phyloP scores from a whole-genome alignment of 768 basidiomycete species.

The Phallus indusiatus region DNA sequence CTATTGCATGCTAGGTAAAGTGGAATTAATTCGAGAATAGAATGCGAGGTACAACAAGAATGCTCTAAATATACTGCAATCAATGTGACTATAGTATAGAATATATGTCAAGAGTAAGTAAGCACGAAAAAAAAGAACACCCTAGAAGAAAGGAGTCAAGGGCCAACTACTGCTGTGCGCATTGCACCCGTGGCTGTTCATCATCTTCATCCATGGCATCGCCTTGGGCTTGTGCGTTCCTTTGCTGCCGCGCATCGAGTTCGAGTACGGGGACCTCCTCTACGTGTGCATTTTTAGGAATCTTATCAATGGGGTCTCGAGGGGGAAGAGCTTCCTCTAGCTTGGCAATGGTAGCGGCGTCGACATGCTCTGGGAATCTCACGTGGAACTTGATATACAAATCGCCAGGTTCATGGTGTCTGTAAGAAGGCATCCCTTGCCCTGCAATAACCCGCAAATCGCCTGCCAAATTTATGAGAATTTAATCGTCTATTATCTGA shows the following conservation, averaged over 20 bases:
- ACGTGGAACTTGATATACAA: slow-evolving; percentile 81
- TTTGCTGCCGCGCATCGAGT: slow-evolving; percentile 55
- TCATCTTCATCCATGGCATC: slow-evolving; percentile 89
- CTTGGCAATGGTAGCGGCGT: slow-evolving; percentile 51
- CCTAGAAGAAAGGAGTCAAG: neutral
- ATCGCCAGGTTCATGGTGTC: slow-evolving; percentile 95
- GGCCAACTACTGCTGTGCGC: slow-evolving; percentile 69
- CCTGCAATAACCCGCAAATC: slow-evolving; percentile 84
- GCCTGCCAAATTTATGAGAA: slow-evolving; percentile 34
- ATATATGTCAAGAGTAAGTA: neutral
- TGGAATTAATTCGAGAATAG: neutral
- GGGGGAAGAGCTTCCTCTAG: slow-evolving; percentile 84
- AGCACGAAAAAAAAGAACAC: neutral
- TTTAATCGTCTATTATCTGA: neutral
- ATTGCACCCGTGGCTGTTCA: slow-evolving; percentile 82
- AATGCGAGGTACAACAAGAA: neutral
- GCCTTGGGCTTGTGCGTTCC: slow-evolving; percentile 36
- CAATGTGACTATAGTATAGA: neutral
- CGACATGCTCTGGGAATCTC: slow-evolving; percentile 80
- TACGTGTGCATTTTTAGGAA: slow-evolving; percentile 53
- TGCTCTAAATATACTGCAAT: neutral
- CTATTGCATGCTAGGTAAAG: neutral
- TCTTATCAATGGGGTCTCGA: slow-evolving; percentile 56
- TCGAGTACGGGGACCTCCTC: slow-evolving; percentile 85
- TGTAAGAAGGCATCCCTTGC: slow-evolving; percentile 98